These are phyloP conservation scores for Trichomonas vaginalis DNA, from an alignment of 208 protist species.

Conservation along the genomic window DNA sequence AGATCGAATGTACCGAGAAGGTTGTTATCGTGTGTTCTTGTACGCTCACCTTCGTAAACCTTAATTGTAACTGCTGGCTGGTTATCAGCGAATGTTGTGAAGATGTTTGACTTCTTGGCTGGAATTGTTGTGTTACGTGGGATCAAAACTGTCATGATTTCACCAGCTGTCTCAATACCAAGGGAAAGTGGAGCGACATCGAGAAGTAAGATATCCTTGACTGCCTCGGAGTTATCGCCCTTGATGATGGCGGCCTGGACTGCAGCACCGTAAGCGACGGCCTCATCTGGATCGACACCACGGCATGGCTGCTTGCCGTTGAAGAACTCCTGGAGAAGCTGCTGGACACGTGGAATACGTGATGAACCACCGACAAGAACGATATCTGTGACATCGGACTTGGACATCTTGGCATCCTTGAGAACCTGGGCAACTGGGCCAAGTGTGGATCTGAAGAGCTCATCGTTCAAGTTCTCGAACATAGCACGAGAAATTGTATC, in stretches of 20 bases:
- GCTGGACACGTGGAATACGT: constrained; percentile 85
- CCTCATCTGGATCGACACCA: constrained; percentile 55
- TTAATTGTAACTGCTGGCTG: constrained; percentile 86
- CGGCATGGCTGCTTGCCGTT: constrained; percentile 58
- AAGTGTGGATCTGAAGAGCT: constrained; percentile 57
- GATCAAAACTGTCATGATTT: constrained; percentile 62
- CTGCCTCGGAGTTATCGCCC: constrained; percentile 34
- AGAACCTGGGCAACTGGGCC: constrained; percentile 58
- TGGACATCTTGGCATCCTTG: constrained; percentile 59
- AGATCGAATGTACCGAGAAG: constrained; percentile 26
- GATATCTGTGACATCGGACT: constrained; percentile 60
- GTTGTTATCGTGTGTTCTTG: constrained; percentile 81
- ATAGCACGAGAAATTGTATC: constrained; percentile 73
- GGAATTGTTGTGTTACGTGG: constrained; percentile 49
- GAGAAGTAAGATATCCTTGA: constrained; percentile 19
- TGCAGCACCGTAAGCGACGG: constrained; percentile 64
- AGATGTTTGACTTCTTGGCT: constrained; percentile 52
- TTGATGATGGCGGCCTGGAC: constrained; percentile 83
- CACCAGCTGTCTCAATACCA: constrained; percentile 67
- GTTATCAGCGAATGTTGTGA: constrained; percentile 78
- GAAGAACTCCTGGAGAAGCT: constrained; percentile 84
- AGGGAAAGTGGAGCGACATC: no score
- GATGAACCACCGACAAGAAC: constrained; percentile 66
- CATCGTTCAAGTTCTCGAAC: constrained; percentile 79
- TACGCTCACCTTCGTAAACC: constrained; percentile 91